Evolutionary conservation across 495 filamentous ascomycete genomes (phyloP).

Genomic region (Talaromyces nanjingensis): DNA sequence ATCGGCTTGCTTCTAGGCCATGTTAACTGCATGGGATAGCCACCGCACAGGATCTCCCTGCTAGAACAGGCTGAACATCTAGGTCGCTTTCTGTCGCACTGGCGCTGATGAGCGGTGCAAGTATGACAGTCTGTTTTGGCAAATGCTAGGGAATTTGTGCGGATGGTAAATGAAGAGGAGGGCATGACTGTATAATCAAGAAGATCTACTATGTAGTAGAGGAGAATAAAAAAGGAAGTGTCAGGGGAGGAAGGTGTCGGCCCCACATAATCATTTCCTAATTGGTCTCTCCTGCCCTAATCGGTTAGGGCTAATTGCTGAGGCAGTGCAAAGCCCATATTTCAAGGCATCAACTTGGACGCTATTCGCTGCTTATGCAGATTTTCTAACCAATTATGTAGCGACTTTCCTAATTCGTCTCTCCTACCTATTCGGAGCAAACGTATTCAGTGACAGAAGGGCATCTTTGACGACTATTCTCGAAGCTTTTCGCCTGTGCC

Average conservation of each 20-base stretch:
- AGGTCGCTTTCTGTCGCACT: slow-evolving; percentile 5
- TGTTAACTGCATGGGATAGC: slow-evolving; percentile 7
- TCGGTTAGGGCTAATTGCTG: neutral
- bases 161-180: neutral
- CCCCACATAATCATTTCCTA: neutral
- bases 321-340: neutral
- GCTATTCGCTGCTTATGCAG: neutral
- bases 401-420: neutral
- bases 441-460: neutral
- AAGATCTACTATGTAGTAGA: neutral
- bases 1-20: neutral
- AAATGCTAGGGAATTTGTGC: slow-evolving; percentile 6
- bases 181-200: neutral
- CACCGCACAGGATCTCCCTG: neutral
- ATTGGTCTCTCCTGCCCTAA: slow-evolving; percentile 2
- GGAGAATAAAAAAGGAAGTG: neutral
- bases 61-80: neutral
- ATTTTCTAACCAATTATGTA: neutral
- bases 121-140: slow-evolving; percentile 7
- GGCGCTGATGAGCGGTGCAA: slow-evolving; percentile 1
- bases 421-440: neutral
- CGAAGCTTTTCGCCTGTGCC: neutral
- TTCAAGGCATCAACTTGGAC: neutral
- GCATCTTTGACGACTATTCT: neutral
- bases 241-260: neutral